Base-by-base conservation (phyloP, 2,329 filamentous ascomycete genomes). In the Colletotrichum plurivorum region DNA sequence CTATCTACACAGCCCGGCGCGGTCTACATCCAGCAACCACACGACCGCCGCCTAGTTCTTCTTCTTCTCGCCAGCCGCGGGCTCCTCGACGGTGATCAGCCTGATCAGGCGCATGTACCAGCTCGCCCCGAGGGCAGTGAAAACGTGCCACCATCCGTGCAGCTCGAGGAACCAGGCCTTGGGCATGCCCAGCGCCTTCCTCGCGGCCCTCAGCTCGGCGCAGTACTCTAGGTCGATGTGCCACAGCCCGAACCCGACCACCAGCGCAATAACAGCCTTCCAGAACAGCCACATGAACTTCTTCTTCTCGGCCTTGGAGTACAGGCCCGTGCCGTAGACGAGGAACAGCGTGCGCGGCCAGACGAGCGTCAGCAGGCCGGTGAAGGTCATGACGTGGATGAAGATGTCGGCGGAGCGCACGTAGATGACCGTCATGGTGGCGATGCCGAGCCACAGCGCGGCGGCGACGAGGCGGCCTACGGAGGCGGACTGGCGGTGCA, bases 121-220 rank as follows among this genome's bases (percentile, higher is more conserved):
- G 25, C 82, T 82, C 5, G 88, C 87, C 1, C 86, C 84, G 20
- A 88, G 78, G 0, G 87, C 89, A 0, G 88, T 91, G 27, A 89
- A 77, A 16, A 90, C 77, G 72, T 91, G 89, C 89, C 89, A 91
- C 89, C 88, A 90, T 1, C 88, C 89, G 73, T 90, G 89, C 15
- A 90, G 73, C 77, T 90, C 89, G 5, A 90, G 75, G 0, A 87
- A 41, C 76, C 86, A 88, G 2, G 84, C 85, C 83, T 81, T 87
- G 0, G 88, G 88, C 51, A 89, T 75, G 0, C 88, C 88, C 2
- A 90, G 71, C 0, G 61, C 71, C 8, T 78, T 77, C 56, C 87
- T 84, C 12, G 84, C 71, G 0, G 71, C 67, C 2, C 87, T 84
- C 25, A 90, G 78, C 67, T 83, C 75, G 0, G 76, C 74, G 72